Base-by-base conservation (phyloP, 2,329 filamentous ascomycete genomes). In the Exophiala xenobiotica region DNA sequence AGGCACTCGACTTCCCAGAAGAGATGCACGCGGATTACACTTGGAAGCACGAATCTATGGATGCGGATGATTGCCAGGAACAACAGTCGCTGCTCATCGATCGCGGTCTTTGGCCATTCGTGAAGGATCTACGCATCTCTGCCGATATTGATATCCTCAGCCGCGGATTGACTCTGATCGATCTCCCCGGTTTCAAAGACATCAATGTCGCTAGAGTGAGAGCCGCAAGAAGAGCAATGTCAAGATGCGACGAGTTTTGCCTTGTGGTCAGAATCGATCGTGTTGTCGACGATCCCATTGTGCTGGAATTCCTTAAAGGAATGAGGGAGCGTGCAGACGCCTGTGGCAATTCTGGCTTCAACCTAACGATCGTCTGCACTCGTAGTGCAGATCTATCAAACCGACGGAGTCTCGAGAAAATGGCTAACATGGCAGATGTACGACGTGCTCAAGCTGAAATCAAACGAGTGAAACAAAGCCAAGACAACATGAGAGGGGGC, bases 121-220 rank as follows among this genome's bases (percentile, higher is more conserved):
- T 56, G 12, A 18, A 38, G 23, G 20, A n/a, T 12, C 6, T 53
- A 2, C 38, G 12, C 19, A 26, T 56, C 35, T 49, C 45, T 20
- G 9, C 39, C 4, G 44, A 53, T 8, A 26, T 24, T 4, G n/a
- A 3, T 8, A 39, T 56, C 2, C 49, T 56, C 4, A 29, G 12
- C 3, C 11, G 16, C 24, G 53, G 53, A n/a, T 18, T 56, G 9
- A 31, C 43, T 8, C 22, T 49, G n/a, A 19, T 53, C 12, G 49
- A 56, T 39, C 24, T 56, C 8, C 53, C 53, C 1, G 53, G 53
- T 1, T 46, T 20, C 20, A 38, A 49, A 26, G 53, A 56, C 33
- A 44, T 18, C 4, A 56, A 56, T 18, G 16, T 37, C 18, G 53
- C 49, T 3, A 23, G 53, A 24, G 33, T 53, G 4, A 53, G 22